phyloP scores from a whole-genome alignment of 208 protist species.

The Leptomonas seymouri region DNA sequence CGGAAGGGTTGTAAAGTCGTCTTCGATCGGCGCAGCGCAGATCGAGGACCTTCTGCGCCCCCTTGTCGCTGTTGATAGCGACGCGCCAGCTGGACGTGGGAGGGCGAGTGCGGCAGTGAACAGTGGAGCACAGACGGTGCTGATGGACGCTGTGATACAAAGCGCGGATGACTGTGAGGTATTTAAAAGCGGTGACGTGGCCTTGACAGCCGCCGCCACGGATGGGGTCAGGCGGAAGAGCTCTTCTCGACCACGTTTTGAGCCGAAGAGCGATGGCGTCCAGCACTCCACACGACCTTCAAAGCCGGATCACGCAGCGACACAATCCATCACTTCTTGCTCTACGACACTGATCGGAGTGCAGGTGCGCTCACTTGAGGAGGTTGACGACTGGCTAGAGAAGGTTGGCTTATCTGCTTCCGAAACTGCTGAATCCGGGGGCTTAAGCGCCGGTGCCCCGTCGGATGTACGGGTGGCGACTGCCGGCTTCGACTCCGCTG shows the following conservation, averaged over 20 bases:
- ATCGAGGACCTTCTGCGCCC: slow-evolving; percentile 9
- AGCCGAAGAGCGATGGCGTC: neutral
- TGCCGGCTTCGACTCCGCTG: no score
- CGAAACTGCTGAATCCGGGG: neutral
- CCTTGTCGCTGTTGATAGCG: no score
- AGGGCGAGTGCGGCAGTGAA: neutral
- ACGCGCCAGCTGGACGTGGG: no score
- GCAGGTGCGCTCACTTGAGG: slow-evolving; percentile 20
- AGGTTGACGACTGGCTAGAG: slow-evolving; percentile 16
- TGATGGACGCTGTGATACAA: slow-evolving; percentile 4
- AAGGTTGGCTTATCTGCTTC: slow-evolving; percentile 1
- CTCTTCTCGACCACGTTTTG: neutral
- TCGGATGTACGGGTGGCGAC: no score
- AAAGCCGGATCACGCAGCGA: no score
- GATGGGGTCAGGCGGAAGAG: neutral
- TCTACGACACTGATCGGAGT: slow-evolving; percentile 17
- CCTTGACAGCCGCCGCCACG: no score
- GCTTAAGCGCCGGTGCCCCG: no score
- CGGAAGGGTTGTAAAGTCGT: slow-evolving; percentile 3
- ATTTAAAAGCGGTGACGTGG: no score
- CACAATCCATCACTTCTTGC: no score
- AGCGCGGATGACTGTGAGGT: neutral
- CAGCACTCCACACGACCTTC: neutral
- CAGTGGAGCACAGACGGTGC: slow-evolving; percentile 3
- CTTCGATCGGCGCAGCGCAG: neutral